Evolutionary conservation across 2,329 filamentous ascomycete species (phyloP).

Genomic region (Herpomyces periplanetae): DNA sequence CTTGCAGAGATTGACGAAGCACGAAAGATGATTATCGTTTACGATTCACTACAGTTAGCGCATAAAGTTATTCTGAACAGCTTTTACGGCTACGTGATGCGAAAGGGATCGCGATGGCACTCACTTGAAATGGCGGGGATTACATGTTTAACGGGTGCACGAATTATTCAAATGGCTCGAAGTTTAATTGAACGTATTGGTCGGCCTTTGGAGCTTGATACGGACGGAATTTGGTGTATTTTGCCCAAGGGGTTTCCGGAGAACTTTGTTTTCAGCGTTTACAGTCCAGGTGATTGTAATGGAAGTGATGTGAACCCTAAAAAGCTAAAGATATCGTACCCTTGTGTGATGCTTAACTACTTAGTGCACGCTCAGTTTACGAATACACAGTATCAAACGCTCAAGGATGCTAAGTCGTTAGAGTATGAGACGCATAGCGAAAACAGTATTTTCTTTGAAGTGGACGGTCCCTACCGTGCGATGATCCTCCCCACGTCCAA

Average conservation of each 20-base stretch:
- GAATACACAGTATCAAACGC: constrained; percentile 81
- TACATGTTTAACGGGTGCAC: constrained; percentile 75
- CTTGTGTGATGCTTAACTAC: constrained; percentile 96
- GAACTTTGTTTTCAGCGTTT: constrained; percentile 72
- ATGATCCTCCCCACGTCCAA: constrained; percentile 95
- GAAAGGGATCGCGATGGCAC: constrained; percentile 94
- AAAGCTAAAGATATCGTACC: constrained; percentile 82
- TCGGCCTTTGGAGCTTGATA: constrained; percentile 67
- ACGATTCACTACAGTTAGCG: constrained; percentile 72
- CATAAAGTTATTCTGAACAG: constrained; percentile 98
- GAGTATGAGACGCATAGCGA: constrained; percentile 90
- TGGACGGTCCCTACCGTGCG: constrained; percentile 81
- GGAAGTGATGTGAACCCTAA: too few relatives aligned
- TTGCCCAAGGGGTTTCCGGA: constrained; percentile 80
- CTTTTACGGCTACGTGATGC: constrained; percentile 97
- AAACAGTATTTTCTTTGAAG: constrained; percentile 97
- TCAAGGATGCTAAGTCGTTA: constrained; percentile 37
- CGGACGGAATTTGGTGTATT: constrained; percentile 98
- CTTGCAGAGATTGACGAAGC: constrained; percentile 46
- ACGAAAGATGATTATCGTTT: constrained; percentile 94
- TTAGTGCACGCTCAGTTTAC: constrained; percentile 77
- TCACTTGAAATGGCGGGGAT: constrained; percentile 98
- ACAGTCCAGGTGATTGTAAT: too few relatives aligned
- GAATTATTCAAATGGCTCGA: constrained; percentile 82
- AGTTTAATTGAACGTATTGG: constrained; percentile 75